These are phyloP conservation scores for Podospora bellae-mahoneyi DNA, from an alignment of 495 filamentous ascomycete species.

Conservation along the genomic window DNA sequence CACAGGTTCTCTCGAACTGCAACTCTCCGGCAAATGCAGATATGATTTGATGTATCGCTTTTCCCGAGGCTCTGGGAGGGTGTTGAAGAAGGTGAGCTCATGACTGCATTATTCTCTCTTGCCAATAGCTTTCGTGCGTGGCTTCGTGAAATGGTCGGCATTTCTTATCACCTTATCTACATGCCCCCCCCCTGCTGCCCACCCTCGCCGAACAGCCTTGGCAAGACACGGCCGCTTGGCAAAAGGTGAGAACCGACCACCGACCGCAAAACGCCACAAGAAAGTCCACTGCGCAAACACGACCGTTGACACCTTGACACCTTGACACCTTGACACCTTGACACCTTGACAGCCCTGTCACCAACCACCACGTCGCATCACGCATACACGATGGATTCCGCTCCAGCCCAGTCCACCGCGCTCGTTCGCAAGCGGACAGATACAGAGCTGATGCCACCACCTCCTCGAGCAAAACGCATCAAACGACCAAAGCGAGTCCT, in stretches of 20 bases:
- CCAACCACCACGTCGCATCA: slow-evolving; percentile 1
- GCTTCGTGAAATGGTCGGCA: neutral
- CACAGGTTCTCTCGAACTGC: neutral
- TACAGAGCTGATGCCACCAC: slow-evolving; percentile 81
- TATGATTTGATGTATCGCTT: neutral
- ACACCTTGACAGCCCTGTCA: neutral
- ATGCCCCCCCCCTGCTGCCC: neutral
- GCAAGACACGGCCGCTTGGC: neutral
- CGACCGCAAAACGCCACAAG: neutral
- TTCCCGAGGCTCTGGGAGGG: neutral
- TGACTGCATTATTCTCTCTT: neutral
- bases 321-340: too few species aligned
- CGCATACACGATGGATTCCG: slow-evolving; percentile 32
- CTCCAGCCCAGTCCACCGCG: slow-evolving; percentile 34
- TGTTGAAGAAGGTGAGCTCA: neutral
- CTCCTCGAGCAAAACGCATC: slow-evolving; percentile 83
- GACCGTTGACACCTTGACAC: neutral
- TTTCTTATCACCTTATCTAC: neutral
- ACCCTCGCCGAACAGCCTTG: neutral
- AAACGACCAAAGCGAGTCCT: slow-evolving; percentile 87
- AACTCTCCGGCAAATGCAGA: neutral
- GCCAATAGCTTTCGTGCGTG: neutral
- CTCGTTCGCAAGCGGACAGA: slow-evolving; percentile 65
- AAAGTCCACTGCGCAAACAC: neutral
- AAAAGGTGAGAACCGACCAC: neutral